A percentile compares a stretch with the other conserved stretches of the same genome.
These are phyloP conservation scores for Globisporangium canariense DNA, from an alignment of 352 stramenopile genomes.

Conservation along the genomic window DNA sequence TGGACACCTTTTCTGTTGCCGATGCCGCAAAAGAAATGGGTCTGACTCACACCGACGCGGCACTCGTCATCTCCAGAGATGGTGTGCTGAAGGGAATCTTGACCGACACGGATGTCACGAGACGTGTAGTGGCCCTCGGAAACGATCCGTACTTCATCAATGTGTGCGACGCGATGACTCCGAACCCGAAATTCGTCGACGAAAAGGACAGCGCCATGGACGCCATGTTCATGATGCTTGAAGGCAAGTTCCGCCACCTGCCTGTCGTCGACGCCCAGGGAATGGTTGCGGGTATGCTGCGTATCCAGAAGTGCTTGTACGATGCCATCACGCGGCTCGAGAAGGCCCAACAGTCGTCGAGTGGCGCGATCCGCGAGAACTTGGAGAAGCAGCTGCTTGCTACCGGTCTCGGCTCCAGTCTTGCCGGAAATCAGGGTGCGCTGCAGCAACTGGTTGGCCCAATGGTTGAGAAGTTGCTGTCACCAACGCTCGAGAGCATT, in stretches of 20 bases:
- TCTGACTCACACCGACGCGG: slow-evolving; percentile 87
- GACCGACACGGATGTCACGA: slow-evolving; percentile 91
- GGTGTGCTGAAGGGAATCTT: slow-evolving; percentile 94
- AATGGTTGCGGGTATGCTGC: slow-evolving; percentile 94
- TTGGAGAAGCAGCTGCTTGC: slow-evolving; percentile 75
- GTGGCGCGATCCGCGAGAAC: slow-evolving; percentile 63
- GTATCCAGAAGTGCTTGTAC: slow-evolving; percentile 99
- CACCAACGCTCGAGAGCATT: slow-evolving; percentile 79
- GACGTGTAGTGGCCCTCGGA: slow-evolving; percentile 78
- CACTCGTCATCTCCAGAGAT: slow-evolving; percentile 89
- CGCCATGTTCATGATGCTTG: slow-evolving; percentile 90
- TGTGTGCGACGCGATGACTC: slow-evolving; percentile 83
- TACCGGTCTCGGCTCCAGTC: slow-evolving; percentile 40
- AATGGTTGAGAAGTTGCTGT: slow-evolving; percentile 87
- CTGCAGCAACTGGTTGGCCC: slow-evolving; percentile 73
- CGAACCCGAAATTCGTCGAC: slow-evolving; percentile 86
- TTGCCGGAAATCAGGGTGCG: slow-evolving; percentile 55
- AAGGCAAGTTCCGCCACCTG: slow-evolving; percentile 94
- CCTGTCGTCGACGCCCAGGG: slow-evolving; percentile 91
- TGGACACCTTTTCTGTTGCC: slow-evolving; percentile 80
- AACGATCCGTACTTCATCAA: slow-evolving; percentile 86
- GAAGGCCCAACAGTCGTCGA: slow-evolving; percentile 80
- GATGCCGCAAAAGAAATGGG: slow-evolving; percentile 90
- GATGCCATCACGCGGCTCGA: slow-evolving; percentile 97
- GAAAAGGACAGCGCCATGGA: slow-evolving; percentile 88